Conservation (phyloP, 78 protist species). For the Dictyostelium purpureum region DNA sequence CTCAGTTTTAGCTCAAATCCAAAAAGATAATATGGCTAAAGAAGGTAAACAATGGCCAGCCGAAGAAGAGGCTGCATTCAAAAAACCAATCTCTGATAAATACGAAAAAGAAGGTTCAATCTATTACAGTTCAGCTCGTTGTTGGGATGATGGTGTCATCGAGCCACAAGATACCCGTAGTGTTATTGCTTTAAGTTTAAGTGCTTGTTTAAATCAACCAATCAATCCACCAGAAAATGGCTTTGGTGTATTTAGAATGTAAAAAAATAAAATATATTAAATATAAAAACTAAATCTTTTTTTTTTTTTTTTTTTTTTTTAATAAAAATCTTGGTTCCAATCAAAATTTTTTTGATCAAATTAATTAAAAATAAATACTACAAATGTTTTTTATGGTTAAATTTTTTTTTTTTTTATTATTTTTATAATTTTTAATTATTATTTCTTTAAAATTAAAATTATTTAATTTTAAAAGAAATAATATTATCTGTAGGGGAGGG, state of each 20-base stretch:
- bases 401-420: too few relatives aligned
- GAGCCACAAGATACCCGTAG: constrained; percentile 89
- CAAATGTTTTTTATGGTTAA: too few relatives aligned
- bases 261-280: not conserved
- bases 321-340: too few relatives aligned
- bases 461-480: too few relatives aligned
- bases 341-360: too few relatives aligned
- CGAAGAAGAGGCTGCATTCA: constrained; percentile 82
- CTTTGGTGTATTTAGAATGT: constrained; percentile 72
- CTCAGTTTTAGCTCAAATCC: constrained; percentile 73
- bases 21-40: constrained; percentile 72
- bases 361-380: too few relatives aligned
- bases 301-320: too few relatives aligned
- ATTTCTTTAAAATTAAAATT: too few relatives aligned
- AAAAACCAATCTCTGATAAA: constrained; percentile 76
- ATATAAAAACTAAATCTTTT: too few relatives aligned
- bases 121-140: constrained; percentile 92
- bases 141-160: constrained; percentile 99
- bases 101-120: constrained; percentile 93
- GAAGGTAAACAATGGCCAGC: constrained; percentile 72
- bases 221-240: constrained; percentile 60
- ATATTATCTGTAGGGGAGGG: too few relatives aligned
- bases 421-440: too few relatives aligned
- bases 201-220: constrained; percentile 86
- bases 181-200: constrained; percentile 90